Evolutionary conservation across 257 asterid species (phyloP).

Genomic region (Marsdenia floribunda): DNA sequence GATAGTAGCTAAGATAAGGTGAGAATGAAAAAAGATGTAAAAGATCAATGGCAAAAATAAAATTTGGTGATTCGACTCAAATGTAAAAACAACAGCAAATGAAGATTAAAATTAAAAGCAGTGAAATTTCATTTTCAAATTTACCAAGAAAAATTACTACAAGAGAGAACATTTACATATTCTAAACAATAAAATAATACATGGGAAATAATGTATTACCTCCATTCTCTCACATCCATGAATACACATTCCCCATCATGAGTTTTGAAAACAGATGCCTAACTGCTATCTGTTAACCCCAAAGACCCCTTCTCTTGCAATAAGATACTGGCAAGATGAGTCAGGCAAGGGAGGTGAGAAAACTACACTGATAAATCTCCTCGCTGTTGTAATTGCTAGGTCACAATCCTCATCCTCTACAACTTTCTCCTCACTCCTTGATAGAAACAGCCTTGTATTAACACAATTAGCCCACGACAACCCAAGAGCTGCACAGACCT

Average conservation of each 20-base stretch:
- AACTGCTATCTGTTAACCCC: constrained; percentile 36
- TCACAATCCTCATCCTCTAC: constrained; percentile 33
- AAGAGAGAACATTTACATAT: not conserved
- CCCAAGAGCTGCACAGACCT: constrained; percentile 73
- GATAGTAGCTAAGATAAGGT: not conserved
- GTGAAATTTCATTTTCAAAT: not conserved
- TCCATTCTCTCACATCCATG: not conserved
- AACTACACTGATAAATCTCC: constrained; percentile 65
- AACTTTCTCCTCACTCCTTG: constrained; percentile 52
- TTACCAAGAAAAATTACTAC: not conserved
- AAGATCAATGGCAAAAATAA: not conserved
- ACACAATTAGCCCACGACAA: constrained; percentile 95
- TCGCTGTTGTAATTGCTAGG: constrained; percentile 23
- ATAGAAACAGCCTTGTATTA: constrained; percentile 70
- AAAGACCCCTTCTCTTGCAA: constrained; percentile 59
- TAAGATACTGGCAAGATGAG: constrained; percentile 57
- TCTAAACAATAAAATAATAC: not conserved
- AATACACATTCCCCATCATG: not conserved
- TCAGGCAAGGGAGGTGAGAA: constrained; percentile 88
- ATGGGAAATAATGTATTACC: not conserved
- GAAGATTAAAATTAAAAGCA: not conserved
- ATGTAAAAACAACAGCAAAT: not conserved
- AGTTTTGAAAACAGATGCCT: not conserved
- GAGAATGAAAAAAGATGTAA: not conserved
- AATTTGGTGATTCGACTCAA: not conserved